Base-by-base conservation (phyloP, 2,329 filamentous ascomycete genomes). In the Cyclaneusma minus region DNA sequence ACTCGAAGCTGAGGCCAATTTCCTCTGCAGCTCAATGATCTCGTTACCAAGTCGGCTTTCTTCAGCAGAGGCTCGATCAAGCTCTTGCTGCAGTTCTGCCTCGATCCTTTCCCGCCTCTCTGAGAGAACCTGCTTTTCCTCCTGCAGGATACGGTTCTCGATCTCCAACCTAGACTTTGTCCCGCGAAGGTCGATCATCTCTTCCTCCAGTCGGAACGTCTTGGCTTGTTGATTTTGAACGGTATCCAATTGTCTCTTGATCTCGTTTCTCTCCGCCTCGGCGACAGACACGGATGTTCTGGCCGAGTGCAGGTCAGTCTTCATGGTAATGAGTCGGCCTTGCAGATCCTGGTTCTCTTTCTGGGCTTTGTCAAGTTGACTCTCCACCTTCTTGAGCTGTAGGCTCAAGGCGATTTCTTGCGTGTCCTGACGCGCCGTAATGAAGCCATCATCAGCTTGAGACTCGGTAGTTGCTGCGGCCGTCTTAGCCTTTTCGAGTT, bases 121-220 rank as follows among this genome's bases (percentile, higher is more conserved):
- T 8, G 55, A 32, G 19, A 79, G 50, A 2, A 56, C 45, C 29
- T 57, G 60, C 39, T 71, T 74, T 43, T 82, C 75, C 6, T 77
- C 69, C 27, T 59, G 67, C 10, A 80, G 52, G 8, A 71, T 60
- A 21, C 69, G 67, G 10, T 78, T 55, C 40, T 82, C 76, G 33
- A 57, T 63, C 35, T 82, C 76, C 11, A 80, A 59, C 40, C 71
- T 75, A 34, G 71, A 54, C 43, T 74, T 77, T n/a, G 66, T 54
- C 15, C 71, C 69, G 11, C 73, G 68, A 13, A 82, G 55, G 28
- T 81, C 72, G 23, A 76, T 52, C 35, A 74, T 71, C 41, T 82
- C 77, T 33, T 73, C 67, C 37, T 81, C 75, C 23, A 77, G 47
- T 8, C 62, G 64, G 37, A 68, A 62, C 1, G 62, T 67, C 31